These are phyloP conservation scores for Xylariaceae sp. DNA, from an alignment of 2,329 filamentous ascomycete genomes.

Conservation along the genomic window DNA sequence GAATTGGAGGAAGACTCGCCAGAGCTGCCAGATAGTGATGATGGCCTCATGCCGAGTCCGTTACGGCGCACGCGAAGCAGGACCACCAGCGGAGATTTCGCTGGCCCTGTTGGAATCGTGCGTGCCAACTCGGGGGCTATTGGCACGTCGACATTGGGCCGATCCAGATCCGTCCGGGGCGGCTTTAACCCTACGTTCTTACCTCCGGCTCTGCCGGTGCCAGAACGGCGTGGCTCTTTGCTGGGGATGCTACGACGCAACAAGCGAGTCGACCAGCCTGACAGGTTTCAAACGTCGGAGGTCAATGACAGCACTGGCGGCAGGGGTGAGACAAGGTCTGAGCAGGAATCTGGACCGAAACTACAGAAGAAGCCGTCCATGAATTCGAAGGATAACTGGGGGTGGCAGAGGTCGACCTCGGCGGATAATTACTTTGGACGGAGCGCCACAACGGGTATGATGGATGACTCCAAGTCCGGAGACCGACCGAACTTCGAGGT, in stretches of 20 bases:
- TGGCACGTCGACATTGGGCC: constrained; percentile 28
- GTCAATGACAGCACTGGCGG: constrained; percentile 45
- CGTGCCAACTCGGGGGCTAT: constrained; percentile 26
- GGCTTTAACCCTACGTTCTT: constrained; percentile 17
- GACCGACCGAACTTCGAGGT: constrained; percentile 21
- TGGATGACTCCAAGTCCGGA: constrained; percentile 18
- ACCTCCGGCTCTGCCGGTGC: constrained; percentile 26
- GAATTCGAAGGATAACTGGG: constrained; percentile 43
- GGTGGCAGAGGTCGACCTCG: constrained; percentile 35
- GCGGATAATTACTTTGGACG: constrained; percentile 26
- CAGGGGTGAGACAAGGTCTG: constrained; percentile 52
- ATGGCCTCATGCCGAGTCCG: constrained; percentile 36
- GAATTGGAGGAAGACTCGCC: constrained; percentile 49
- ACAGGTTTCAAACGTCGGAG: constrained; percentile 50
- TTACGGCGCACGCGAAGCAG: constrained; percentile 25
- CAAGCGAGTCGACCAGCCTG: constrained; percentile 46
- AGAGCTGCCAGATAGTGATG: constrained; percentile 56
- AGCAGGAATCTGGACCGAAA: constrained; percentile 35
- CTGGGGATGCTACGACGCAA: constrained; percentile 60
- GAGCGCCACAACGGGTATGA: constrained; percentile 9
- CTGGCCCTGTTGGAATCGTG: constrained; percentile 9
- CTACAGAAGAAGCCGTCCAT: constrained; percentile 42
- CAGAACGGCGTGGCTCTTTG: constrained; percentile 44
- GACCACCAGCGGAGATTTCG: constrained; percentile 14
- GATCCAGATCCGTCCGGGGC: constrained; percentile 27